phyloP scores from a whole-genome alignment of 2,329 filamentous ascomycete genomes.

The Emmonsia crescens region DNA sequence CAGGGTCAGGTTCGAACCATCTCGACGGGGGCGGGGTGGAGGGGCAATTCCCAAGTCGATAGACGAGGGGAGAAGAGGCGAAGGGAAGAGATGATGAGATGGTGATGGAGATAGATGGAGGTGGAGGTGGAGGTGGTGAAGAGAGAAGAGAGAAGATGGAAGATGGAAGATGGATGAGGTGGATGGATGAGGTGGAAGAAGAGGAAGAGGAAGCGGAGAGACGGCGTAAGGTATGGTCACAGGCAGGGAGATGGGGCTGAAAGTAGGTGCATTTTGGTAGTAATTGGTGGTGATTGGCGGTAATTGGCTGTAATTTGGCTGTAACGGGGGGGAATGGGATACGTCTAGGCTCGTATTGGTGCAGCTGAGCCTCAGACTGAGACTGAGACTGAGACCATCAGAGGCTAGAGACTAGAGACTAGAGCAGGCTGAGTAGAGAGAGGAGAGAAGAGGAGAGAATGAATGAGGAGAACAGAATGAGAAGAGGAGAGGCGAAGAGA shows the following conservation, averaged over 20 bases:
- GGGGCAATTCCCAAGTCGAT: neutral
- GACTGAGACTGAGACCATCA: too few species aligned
- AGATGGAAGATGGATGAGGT: slow-evolving; percentile 18
- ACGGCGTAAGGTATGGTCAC: neutral
- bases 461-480: too few species aligned
- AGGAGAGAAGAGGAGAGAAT: too few species aligned
- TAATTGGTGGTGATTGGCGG: neutral
- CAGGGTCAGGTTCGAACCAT: neutral
- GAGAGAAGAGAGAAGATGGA: slow-evolving; percentile 16
- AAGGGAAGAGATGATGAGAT: slow-evolving; percentile 9
- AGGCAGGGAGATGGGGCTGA: neutral
- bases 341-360: neutral
- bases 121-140: slow-evolving; percentile 7
- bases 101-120: slow-evolving; percentile 8
- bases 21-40: neutral
- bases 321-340: neutral
- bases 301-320: neutral
- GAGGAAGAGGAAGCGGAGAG: neutral
- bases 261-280: neutral
- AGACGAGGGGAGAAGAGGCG: neutral
- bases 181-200: slow-evolving; percentile 17
- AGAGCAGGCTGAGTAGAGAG: neutral
- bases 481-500: too few species aligned
- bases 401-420: too few species aligned
- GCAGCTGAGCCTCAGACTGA: neutral